These are phyloP conservation scores for Xerocomellus amylosporus DNA, from an alignment of 768 basidiomycete genomes.

Conservation along the genomic window DNA sequence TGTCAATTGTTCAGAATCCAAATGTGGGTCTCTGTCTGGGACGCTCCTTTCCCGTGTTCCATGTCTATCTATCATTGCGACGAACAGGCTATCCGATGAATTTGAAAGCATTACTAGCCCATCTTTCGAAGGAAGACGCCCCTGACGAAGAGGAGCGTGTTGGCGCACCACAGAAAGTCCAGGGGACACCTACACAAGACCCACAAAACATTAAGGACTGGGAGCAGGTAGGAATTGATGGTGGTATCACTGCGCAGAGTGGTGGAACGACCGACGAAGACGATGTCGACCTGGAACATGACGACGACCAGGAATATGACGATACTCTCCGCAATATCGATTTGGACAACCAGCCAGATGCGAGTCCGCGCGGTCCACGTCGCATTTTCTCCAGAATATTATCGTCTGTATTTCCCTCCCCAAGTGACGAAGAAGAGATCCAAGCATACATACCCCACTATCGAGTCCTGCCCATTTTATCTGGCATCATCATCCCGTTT, in stretches of 20 bases:
- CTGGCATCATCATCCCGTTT: conserved; percentile 70
- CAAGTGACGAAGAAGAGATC: conserved; percentile 24
- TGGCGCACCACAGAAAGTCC: not conserved
- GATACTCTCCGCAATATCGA: not conserved
- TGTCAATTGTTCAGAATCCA: not conserved
- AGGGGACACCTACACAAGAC: not conserved
- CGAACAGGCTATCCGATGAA: conserved; percentile 10
- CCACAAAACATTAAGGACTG: not conserved
- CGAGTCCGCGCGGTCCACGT: not conserved
- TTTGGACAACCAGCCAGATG: not conserved
- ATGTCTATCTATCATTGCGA: conserved; percentile 3
- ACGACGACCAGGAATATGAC: conserved; percentile 12
- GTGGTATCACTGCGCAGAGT: not conserved
- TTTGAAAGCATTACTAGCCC: conserved; percentile 3
- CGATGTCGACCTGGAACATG: conserved; percentile 4
- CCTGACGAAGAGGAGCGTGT: conserved; percentile 18
- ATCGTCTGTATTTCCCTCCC: conserved; percentile 16
- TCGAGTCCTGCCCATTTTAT: conserved; percentile 61
- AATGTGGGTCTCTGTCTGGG: not conserved
- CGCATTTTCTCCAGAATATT: conserved; percentile 5
- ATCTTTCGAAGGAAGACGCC: conserved; percentile 7
- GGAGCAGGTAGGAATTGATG: not conserved
- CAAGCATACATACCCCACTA: conserved; percentile 51
- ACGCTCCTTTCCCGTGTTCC: not conserved
- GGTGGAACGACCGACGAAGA: not conserved